Base-by-base conservation (phyloP, 805 yeast genomes). In the Brettanomyces sp. region DNA sequence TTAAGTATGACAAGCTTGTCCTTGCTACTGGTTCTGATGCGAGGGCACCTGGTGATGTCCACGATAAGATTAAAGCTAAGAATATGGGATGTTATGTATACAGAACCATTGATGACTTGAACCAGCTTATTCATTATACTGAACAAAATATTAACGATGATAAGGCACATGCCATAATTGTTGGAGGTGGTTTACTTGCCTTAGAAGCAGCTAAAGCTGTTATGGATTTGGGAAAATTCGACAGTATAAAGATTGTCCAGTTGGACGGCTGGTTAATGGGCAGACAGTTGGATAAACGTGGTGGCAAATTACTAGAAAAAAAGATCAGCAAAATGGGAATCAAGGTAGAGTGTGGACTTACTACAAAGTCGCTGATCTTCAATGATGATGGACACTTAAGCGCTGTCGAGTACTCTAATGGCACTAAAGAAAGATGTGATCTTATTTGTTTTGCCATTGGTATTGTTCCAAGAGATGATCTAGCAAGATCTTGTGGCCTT, bases 271-370 rank as follows among this genome's bases (percentile, higher is more conserved):
- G 67, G 67, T 48, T 64, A 6, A 52, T 65, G 13, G 61, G 67
- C 2, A 67, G 62, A 47, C 69, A 65, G 47, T 51, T 65, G 52
- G 68, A 65, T 51, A 57, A 60, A n/a, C 57, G 57, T 38, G 69
- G 69, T 21, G 68, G 69, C 13, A 42, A 18, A 1, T 43, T 65
- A 25, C 48, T 65, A 21, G 60, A 66, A 46, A 74, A 69, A 45
- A 73, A 74, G 53, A 80, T 77, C 28, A 66, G 69, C 49, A 72
- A 69, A 52, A 65, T 77, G 41, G 81, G 81, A 32, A 68, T 76
- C 36, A 68, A 74, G 47, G 77, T 75, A 48, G 72, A 73, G 58
- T 64, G 73, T 41, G 77, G 73, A 49, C 72, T 77, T 30, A 69
- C 74, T 46, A 66, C 76, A 25, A 69, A 68, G 42, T 73, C 71